Evolutionary conservation across 495 filamentous ascomycete genomes (phyloP).

Genomic region (Penicillium roqueforti): DNA sequence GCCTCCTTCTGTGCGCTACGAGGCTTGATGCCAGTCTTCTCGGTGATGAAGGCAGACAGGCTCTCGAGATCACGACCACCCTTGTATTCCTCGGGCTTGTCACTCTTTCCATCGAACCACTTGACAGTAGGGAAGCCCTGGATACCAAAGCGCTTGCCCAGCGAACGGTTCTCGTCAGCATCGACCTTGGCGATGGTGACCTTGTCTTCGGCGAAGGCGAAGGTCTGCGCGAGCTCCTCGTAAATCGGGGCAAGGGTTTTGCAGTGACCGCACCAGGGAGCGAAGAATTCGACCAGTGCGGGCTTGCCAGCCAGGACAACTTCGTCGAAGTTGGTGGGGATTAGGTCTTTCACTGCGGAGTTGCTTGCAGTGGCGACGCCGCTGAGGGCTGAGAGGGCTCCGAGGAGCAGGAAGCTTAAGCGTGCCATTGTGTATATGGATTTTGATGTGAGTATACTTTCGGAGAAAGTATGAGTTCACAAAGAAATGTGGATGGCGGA

Average conservation of each 20-base stretch:
- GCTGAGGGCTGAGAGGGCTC: slow-evolving; percentile 39
- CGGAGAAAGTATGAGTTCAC: neutral
- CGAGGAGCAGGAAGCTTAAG: slow-evolving; percentile 43
- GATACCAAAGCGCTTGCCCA: slow-evolving; percentile 81
- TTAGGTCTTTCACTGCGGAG: slow-evolving; percentile 73
- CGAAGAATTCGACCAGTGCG: slow-evolving; percentile 97
- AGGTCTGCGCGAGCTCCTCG: slow-evolving; percentile 79
- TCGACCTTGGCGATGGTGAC: slow-evolving; percentile 93
- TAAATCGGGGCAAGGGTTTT: slow-evolving; percentile 93
- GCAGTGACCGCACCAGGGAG: slow-evolving; percentile 99
- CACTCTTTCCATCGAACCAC: slow-evolving; percentile 96
- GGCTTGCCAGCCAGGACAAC: slow-evolving; percentile 89
- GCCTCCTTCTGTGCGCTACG: slow-evolving; percentile 67
- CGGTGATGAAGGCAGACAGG: slow-evolving; percentile 71
- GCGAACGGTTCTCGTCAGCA: slow-evolving; percentile 77
- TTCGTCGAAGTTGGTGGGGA: slow-evolving; percentile 83
- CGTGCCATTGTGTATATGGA: slow-evolving; percentile 39
- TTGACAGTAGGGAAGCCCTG: slow-evolving; percentile 97
- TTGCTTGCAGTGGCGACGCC: slow-evolving; percentile 35
- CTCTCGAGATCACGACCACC: slow-evolving; percentile 86
- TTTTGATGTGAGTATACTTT: neutral
- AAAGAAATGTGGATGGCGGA: slow-evolving; percentile 5
- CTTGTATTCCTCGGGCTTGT: slow-evolving; percentile 79
- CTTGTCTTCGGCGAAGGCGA: slow-evolving; percentile 71
- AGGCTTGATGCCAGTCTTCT: slow-evolving; percentile 81